Conservation (phyloP, 495 filamentous ascomycete genomes). For the Chaetomium cochliodes region DNA sequence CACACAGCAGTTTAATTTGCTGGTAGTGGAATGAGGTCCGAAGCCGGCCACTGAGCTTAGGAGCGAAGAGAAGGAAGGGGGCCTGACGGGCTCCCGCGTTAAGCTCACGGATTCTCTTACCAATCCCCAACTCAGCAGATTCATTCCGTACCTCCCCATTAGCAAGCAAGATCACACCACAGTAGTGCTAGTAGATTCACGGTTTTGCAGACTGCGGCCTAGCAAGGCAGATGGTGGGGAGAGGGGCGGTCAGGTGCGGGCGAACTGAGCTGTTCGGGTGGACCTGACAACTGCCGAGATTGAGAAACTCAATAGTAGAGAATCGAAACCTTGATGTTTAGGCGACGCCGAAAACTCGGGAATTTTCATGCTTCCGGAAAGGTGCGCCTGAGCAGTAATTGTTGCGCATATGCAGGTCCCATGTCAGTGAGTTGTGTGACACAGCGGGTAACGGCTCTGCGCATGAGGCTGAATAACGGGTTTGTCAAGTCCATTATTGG, state of each 20-base stretch:
- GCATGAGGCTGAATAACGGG: not conserved
- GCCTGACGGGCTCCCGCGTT: no score
- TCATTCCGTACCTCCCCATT: not conserved
- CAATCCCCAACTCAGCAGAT: no score
- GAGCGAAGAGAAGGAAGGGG: no score
- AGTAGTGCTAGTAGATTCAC: not conserved
- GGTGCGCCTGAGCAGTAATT: not conserved
- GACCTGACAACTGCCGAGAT: no score
- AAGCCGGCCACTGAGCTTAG: no score
- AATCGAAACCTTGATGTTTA: not conserved
- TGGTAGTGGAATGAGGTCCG: no score
- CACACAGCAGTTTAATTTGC: no score
- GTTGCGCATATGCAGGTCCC: not conserved
- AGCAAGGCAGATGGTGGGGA: no score
- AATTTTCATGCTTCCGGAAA: not conserved
- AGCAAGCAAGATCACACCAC: not conserved
- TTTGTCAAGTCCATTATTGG: slow-evolving; percentile 11
- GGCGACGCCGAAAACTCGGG: not conserved
- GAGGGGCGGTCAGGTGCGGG: no score
- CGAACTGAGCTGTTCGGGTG: no score
- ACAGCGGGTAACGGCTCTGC: not conserved
- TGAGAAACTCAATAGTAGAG: not conserved
- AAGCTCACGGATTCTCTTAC: no score
- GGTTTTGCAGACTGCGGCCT: no score
- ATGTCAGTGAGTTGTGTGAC: not conserved